A percentile compares a stretch with the other conserved stretches of the same genome.
Evolutionary conservation across 1,284 basidiomycete genomes (phyloP).

Genomic region (Leccinum holopus): DNA sequence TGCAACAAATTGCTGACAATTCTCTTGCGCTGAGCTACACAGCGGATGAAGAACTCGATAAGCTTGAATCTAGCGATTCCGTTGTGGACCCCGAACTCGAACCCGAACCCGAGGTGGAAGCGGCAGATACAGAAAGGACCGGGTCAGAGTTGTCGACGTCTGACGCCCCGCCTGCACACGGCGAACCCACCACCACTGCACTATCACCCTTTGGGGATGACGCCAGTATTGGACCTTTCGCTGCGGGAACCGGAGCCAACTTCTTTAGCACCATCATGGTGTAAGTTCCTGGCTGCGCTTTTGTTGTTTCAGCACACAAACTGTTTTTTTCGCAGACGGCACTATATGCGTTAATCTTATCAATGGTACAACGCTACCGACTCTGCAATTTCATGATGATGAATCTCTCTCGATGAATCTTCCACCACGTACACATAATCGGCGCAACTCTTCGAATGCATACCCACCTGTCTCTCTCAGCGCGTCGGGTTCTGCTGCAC

Average conservation of each 20-base stretch:
- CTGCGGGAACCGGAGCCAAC: no score
- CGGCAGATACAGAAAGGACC: constrained; percentile 51
- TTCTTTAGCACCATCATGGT: constrained; percentile 57
- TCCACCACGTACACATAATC: constrained; percentile 39
- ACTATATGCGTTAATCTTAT: constrained; percentile 82
- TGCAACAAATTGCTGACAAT: constrained; percentile 20
- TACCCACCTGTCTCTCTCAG: constrained; percentile 58
- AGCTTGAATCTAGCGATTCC: constrained; percentile 54
- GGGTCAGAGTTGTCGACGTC: constrained; percentile 54
- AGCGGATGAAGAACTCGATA: constrained; percentile 42
- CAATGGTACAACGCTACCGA: constrained; percentile 87
- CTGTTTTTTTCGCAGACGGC: constrained; percentile 49
- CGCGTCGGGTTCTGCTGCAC: constrained; percentile 41
- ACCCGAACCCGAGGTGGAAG: constrained; percentile 45
- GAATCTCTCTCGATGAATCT: constrained; percentile 79
- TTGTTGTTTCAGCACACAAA: constrained; percentile 6
- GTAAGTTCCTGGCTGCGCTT: constrained; percentile 47
- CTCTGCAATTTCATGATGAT: constrained; percentile 95
- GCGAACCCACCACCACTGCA: no score
- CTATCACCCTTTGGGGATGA: no score
- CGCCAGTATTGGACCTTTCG: no score
- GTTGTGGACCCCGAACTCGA: constrained; percentile 68
- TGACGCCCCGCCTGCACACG: no score
- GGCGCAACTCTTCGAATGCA: constrained; percentile 41
- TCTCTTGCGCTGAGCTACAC: constrained; percentile 34